Evolutionary conservation across 176 grass and related monocot species (phyloP).

Genomic region (Bothriochloa decipiens): DNA sequence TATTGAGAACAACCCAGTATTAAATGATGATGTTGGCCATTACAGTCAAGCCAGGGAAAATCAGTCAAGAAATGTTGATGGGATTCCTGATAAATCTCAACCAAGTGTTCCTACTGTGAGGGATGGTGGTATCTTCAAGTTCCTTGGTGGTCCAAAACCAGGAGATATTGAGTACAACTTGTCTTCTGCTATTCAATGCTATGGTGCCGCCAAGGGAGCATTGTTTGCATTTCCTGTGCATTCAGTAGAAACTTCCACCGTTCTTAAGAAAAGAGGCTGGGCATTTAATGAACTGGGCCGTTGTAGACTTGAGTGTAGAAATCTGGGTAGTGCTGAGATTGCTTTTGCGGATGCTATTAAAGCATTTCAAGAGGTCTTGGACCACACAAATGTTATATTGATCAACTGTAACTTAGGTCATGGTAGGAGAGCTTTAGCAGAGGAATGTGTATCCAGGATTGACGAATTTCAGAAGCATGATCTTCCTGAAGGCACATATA

Average conservation of each 20-base stretch:
- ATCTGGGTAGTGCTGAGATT: constrained; percentile 66
- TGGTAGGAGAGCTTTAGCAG: constrained; percentile 96
- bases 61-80: constrained; percentile 24
- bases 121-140: constrained; percentile 89
- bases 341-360: constrained; percentile 84
- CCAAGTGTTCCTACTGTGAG: constrained; percentile 53
- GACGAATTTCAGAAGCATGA: constrained; percentile 77
- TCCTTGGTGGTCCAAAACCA: constrained; percentile 78
- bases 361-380: constrained; percentile 88
- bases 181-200: constrained; percentile 73
- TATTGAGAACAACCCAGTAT: constrained; percentile 31
- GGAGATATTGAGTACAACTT: constrained; percentile 85
- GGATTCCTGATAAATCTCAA: constrained; percentile 44
- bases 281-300: constrained; percentile 93
- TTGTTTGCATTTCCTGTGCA: constrained; percentile 43
- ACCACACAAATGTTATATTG: constrained; percentile 92
- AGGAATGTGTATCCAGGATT: constrained; percentile 77
- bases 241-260: constrained; percentile 49
- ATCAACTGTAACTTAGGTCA: constrained; percentile 98
- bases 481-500: constrained; percentile 68
- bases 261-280: constrained; percentile 96
- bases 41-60: constrained; percentile 25
- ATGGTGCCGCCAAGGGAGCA: constrained; percentile 61
- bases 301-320: constrained; percentile 73
- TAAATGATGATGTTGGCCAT: constrained; percentile 32